These are phyloP conservation scores for Hyphodiscus hymeniophilus DNA, from an alignment of 495 filamentous ascomycete genomes.

Conservation along the genomic window DNA sequence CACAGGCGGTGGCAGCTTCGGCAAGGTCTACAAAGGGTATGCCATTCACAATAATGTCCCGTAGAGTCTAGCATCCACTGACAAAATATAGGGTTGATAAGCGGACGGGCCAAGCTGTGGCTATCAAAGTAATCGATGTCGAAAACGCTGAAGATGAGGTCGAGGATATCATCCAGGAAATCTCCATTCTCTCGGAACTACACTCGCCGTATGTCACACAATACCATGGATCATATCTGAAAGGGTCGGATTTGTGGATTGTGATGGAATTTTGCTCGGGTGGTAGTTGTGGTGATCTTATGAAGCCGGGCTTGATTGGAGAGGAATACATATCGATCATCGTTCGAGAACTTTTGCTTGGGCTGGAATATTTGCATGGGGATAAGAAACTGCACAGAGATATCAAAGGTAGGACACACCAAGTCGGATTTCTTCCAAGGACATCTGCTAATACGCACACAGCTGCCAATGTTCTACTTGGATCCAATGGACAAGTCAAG, in stretches of 20 bases:
- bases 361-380: constrained; percentile 84
- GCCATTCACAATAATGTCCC: constrained; percentile 13
- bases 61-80: constrained; percentile 18
- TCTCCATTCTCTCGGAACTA: constrained; percentile 89
- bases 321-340: constrained; percentile 96
- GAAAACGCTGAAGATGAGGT: constrained; percentile 98
- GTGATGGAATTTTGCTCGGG: constrained; percentile 93
- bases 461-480: constrained; percentile 88
- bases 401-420: constrained; percentile 67
- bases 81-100: constrained; percentile 61
- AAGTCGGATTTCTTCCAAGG: not conserved
- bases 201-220: constrained; percentile 92
- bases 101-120: constrained; percentile 74
- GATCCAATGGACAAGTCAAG: constrained; percentile 88
- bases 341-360: constrained; percentile 77
- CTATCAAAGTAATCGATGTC: constrained; percentile 96
- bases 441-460: constrained; percentile 13
- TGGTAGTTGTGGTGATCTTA: constrained; percentile 83
- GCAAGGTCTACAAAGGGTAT: constrained; percentile 92
- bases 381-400: constrained; percentile 96
- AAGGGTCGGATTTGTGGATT: constrained; percentile 95
- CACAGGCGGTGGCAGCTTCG: constrained; percentile 79
- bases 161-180: constrained; percentile 97
- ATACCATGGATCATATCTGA: constrained; percentile 93
- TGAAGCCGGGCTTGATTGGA: constrained; percentile 85